Conservation (phyloP, 2,329 filamentous ascomycete species). For the Pleurostoma richardsiae region DNA sequence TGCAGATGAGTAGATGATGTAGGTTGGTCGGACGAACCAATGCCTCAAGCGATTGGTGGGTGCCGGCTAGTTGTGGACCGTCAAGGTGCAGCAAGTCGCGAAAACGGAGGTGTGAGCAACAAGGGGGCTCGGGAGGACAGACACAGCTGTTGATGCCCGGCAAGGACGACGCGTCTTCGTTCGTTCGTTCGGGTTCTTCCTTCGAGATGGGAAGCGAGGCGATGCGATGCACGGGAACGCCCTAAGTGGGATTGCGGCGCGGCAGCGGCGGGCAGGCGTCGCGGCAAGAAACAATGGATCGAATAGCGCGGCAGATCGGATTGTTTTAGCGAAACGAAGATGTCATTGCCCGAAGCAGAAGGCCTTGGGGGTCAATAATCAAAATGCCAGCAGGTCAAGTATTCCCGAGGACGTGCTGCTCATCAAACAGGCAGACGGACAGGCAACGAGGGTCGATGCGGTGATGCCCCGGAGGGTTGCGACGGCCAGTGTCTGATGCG, state of each 20-base stretch:
- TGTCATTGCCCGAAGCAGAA: slow-evolving; percentile 16
- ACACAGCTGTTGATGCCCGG: slow-evolving; percentile 6
- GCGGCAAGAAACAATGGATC: slow-evolving; percentile 8
- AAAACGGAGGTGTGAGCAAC: slow-evolving; percentile 10
- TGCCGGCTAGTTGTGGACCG: slow-evolving; percentile 9
- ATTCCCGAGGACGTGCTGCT: slow-evolving; percentile 20
- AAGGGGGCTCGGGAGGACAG: slow-evolving; percentile 6
- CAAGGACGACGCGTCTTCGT: slow-evolving; percentile 6
- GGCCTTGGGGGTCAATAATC: slow-evolving; percentile 14
- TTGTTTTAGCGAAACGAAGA: slow-evolving; percentile 35
- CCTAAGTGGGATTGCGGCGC: too few species aligned
- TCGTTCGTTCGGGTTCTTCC: background rate
- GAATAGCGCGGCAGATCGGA: slow-evolving; percentile 26
- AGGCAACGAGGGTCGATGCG: slow-evolving; percentile 16
- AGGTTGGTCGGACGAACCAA: slow-evolving; percentile 3
- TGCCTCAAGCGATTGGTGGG: slow-evolving; percentile 12
- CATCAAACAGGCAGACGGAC: slow-evolving; percentile 23
- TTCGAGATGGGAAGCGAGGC: slow-evolving; percentile 1
- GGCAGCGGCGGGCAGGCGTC: background rate
- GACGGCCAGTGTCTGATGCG: slow-evolving; percentile 28
- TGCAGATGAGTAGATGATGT: background rate
- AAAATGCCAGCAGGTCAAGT: slow-evolving; percentile 15
- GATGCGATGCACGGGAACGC: background rate
- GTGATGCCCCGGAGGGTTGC: slow-evolving; percentile 13
- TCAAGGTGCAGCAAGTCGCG: slow-evolving; percentile 9